A percentile compares a stretch with the other conserved stretches of the same genome.
phyloP scores from a whole-genome alignment of 192 early-diverging fungal species.

The Irineochytrium annulatum region DNA sequence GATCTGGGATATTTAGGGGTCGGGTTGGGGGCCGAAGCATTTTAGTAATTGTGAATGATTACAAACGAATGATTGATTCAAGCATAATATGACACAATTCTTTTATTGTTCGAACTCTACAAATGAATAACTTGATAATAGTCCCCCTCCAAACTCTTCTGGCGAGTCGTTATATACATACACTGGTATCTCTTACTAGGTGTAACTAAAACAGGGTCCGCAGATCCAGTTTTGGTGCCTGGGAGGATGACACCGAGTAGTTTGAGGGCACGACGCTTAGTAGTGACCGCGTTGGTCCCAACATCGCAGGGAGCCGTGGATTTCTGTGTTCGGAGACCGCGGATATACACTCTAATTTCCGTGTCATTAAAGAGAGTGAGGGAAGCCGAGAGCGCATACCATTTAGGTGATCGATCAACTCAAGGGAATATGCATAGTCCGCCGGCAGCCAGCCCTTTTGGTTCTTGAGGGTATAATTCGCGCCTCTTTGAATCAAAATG shows the following conservation, averaged over 20 bases:
- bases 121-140: background rate
- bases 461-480: slow-evolving; percentile 38
- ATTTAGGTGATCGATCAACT: slow-evolving; percentile 36
- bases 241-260: background rate
- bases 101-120: background rate
- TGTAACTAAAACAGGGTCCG: slow-evolving; percentile 19
- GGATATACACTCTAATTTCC: slow-evolving; percentile 17
- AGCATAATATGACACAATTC: slow-evolving; percentile 1
- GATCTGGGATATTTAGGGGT: background rate
- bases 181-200: too few relatives aligned
- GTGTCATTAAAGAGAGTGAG: background rate
- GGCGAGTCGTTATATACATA: too few relatives aligned
- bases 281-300: slow-evolving; percentile 4
- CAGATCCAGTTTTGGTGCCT: slow-evolving; percentile 20
- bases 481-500: slow-evolving; percentile 39
- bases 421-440: slow-evolving; percentile 46
- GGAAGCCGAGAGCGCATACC: slow-evolving; percentile 10
- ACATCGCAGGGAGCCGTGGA: slow-evolving; percentile 8
- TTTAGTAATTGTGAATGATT: background rate
- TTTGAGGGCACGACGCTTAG: background rate
- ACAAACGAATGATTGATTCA: background rate
- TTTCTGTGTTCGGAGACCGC: slow-evolving; percentile 29
- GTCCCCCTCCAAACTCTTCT: too few relatives aligned
- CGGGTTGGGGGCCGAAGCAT: too few relatives aligned
- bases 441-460: slow-evolving; percentile 40